Conservation (phyloP, 495 filamentous ascomycete genomes). For the Haplographium delicatum region DNA sequence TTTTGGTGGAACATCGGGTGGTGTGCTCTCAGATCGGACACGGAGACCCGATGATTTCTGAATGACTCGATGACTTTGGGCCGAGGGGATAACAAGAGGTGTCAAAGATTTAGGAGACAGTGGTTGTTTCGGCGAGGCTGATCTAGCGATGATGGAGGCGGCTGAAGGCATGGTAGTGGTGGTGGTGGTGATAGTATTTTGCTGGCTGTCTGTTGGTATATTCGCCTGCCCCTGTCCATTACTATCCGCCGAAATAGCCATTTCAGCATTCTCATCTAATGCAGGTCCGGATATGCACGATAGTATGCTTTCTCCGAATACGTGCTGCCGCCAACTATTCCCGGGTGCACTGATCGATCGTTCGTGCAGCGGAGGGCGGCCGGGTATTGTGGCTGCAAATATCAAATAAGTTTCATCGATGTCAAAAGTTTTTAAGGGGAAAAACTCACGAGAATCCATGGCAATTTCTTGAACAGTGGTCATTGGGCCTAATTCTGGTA, state of each 20-base stretch:
- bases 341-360: slow-evolving; percentile 61
- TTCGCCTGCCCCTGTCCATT: slow-evolving; percentile 7
- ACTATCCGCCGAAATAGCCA: slow-evolving; percentile 16
- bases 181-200: background rate
- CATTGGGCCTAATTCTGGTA: slow-evolving; percentile 61
- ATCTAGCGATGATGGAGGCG: slow-evolving; percentile 15
- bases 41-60: slow-evolving; percentile 34
- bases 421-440: slow-evolving; percentile 15
- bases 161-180: too few relatives aligned
- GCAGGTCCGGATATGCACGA: slow-evolving; percentile 27
- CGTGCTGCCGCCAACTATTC: slow-evolving; percentile 42
- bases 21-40: slow-evolving; percentile 34
- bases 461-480: slow-evolving; percentile 60
- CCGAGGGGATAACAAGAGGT: slow-evolving; percentile 45
- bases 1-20: slow-evolving; percentile 43
- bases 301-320: slow-evolving; percentile 34
- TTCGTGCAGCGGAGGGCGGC: slow-evolving; percentile 60
- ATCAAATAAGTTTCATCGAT: slow-evolving; percentile 20
- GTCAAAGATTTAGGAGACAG: slow-evolving; percentile 45
- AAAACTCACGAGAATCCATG: slow-evolving; percentile 69
- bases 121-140: slow-evolving; percentile 32
- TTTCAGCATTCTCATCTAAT: slow-evolving; percentile 28
- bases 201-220: slow-evolving; percentile 11
- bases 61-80: slow-evolving; percentile 30
- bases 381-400: slow-evolving; percentile 63